Evolutionary conservation across 371 early-diverging fungal species (phyloP), one percentile per base, ranked within the genome.

Genomic region (Dichotomocladium elegans): DNA sequence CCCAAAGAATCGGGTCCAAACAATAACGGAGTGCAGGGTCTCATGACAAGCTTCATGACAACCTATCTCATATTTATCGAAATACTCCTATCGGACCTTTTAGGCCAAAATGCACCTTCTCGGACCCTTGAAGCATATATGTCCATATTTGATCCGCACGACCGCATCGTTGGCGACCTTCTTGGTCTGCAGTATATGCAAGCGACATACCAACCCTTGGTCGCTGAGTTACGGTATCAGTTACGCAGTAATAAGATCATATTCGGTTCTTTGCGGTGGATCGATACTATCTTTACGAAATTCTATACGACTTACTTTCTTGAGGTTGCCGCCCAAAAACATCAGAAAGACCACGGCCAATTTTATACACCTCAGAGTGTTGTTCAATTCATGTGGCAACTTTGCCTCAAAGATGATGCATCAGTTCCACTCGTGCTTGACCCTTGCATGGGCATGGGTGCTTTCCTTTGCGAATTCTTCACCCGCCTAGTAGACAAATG

Each of bases 331-430:
- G 82, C 74, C 8, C 76, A 76, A 44, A 71, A 80, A 28, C 82
- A 85, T 33, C 85, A 80, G 60, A 82, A 82, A 30, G 83, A 85
- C 26, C 83, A 85, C 42, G 85, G 83, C 1, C 85, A 85, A 52
- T 85, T 78, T 47, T 85, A 85, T 56, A 83, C 85, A 19, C 85
- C 85, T 8, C 69, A 75, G n/a, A 60, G 63, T 6, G 73, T 83
- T 7, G 79, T 85, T 11, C 61, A 67, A 11, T 85, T 83, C 40
- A 85, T 85, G 85, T 85, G 85, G 85, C 63, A 61, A 30, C 54
- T 68, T 33, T 72, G 65, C 37, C 55, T 58, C n/a, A n/a, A n/a
- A n/a, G n/a, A n/a, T n/a, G n/a, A n/a, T n/a, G n/a, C n/a, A n/a
- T n/a, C n/a, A 26, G 61, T 72, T 30, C 80, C 80, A 0, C 67